phyloP scores from a whole-genome alignment of 371 early-diverging fungal genomes.

The Mortierella polycephala region DNA sequence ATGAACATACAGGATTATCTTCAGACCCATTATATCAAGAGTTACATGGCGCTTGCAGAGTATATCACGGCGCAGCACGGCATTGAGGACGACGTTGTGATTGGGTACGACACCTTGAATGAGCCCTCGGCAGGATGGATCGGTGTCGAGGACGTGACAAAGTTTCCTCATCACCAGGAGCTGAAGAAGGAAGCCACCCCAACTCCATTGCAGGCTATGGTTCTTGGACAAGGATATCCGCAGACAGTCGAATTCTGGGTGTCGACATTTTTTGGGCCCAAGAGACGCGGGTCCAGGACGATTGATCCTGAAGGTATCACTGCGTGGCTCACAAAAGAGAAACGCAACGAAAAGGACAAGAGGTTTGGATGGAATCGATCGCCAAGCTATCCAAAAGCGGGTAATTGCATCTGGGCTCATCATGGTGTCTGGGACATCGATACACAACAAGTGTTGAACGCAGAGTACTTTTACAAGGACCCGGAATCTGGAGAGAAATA shows the following conservation, averaged over 20 bases:
- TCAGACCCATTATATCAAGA: conserved; percentile 72
- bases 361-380: conserved; percentile 64
- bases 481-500: conserved; percentile 58
- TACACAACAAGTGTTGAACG: conserved; percentile 45
- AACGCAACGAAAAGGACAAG: conserved; percentile 51
- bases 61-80: conserved; percentile 58
- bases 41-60: conserved; percentile 59
- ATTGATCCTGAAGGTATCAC: conserved; percentile 62
- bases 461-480: conserved; percentile 68
- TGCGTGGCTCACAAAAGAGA: conserved; percentile 65
- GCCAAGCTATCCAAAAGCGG: conserved; percentile 53
- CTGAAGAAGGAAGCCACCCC: conserved; percentile 71
- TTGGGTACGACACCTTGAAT: conserved; percentile 82
- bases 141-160: conserved; percentile 60
- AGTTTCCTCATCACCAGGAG: conserved; percentile 60
- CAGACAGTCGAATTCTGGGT: conserved; percentile 68
- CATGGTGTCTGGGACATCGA: conserved; percentile 77
- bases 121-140: conserved; percentile 78
- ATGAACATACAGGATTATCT: conserved; percentile 76
- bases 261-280: conserved; percentile 69
- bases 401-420: conserved; percentile 74
- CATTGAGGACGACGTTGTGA: conserved; percentile 66
- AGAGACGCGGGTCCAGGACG: conserved; percentile 50
- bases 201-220: conserved; percentile 71
- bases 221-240: conserved; percentile 68